Evolutionary conservation across 345 rosid genomes (phyloP).

Genomic region (Citropsis articulata): DNA sequence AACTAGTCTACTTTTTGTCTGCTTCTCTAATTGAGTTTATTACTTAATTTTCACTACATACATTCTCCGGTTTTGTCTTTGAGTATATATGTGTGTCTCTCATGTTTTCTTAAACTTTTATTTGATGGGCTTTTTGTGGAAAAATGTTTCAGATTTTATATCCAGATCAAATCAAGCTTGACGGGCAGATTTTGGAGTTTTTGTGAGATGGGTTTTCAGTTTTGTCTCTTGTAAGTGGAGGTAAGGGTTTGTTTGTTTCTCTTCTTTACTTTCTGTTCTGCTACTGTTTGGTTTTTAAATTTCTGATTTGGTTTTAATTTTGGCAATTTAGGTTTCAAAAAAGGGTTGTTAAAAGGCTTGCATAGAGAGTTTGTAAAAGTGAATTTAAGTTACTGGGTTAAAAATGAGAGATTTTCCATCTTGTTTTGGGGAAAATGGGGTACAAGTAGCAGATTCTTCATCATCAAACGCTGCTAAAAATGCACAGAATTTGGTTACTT

Average conservation of each 20-base stretch:
- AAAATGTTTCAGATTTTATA: conserved; percentile 10
- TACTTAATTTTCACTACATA: conserved; percentile 16
- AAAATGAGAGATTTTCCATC: conserved; percentile 95
- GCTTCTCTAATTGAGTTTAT: conserved; percentile 20
- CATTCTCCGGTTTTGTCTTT: conserved; percentile 40
- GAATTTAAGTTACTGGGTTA: conserved; percentile 14
- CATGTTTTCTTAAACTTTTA: conserved; percentile 3
- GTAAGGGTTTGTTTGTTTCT: conserved; percentile 18
- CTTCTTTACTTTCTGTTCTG: conserved; percentile 10
- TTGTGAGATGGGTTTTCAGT: conserved; percentile 25
- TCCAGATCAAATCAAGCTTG: conserved; percentile 34
- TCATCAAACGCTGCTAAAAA: conserved; percentile 53
- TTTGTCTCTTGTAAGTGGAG: conserved; percentile 20
- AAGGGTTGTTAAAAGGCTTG: conserved; percentile 33
- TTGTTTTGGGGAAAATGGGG: conserved; percentile 93
- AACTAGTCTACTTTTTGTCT: conserved; percentile 44
- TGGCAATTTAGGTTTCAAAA: conserved; percentile 32
- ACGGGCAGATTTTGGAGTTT: conserved; percentile 25
- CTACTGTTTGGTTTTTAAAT: neutral
- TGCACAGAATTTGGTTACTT: conserved; percentile 73
- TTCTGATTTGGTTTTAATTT: conserved; percentile 11
- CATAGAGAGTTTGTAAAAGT: conserved; percentile 4
- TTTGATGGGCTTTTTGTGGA: conserved; percentile 13
- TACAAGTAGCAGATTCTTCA: conserved; percentile 80
- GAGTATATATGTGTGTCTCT: conserved; percentile 4